Evolutionary conservation across 2,329 filamentous ascomycete species (phyloP).

Genomic region (Fusarium armeniacum): DNA sequence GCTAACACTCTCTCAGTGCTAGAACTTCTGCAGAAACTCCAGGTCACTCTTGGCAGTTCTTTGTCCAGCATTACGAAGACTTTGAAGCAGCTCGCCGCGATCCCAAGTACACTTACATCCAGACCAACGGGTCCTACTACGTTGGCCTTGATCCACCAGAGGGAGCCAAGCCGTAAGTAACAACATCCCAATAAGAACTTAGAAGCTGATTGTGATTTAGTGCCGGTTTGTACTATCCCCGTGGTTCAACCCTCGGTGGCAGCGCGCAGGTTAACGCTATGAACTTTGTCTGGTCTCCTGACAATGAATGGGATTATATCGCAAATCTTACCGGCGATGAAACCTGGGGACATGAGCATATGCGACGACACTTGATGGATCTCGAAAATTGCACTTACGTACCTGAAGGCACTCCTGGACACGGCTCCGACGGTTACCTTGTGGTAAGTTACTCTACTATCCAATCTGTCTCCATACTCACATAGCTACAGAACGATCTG

Average conservation of each 20-base stretch:
- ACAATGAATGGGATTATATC: slow-evolving; percentile 19
- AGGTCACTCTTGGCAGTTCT: slow-evolving; percentile 9
- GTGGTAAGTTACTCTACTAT: background rate
- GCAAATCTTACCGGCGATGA: background rate
- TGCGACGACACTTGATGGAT: background rate
- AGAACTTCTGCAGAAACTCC: slow-evolving; percentile 17
- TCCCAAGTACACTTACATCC: slow-evolving; percentile 23
- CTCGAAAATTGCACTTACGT: slow-evolving; percentile 14
- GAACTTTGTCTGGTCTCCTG: slow-evolving; percentile 11
- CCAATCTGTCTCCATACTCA: rapidly evolving
- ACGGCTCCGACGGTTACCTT: slow-evolving; percentile 1
- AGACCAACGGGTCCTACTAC: slow-evolving; percentile 18
- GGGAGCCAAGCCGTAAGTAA: slow-evolving; percentile 10
- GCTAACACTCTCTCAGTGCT: background rate
- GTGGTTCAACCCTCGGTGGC: slow-evolving; percentile 4
- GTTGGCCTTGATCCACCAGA: slow-evolving; percentile 12
- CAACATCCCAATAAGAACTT: rapidly evolving
- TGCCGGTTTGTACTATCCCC: slow-evolving; percentile 21
- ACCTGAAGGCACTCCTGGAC: background rate
- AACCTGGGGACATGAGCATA: slow-evolving; percentile 9
- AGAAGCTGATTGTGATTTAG: background rate
- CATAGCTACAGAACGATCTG: background rate
- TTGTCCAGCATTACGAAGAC: slow-evolving; percentile 17
- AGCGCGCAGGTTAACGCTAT: slow-evolving; percentile 17
- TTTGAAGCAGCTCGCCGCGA: slow-evolving; percentile 15